These are phyloP conservation scores for Polytolypa hystricis DNA, from an alignment of 2,329 filamentous ascomycete genomes.

Conservation along the genomic window DNA sequence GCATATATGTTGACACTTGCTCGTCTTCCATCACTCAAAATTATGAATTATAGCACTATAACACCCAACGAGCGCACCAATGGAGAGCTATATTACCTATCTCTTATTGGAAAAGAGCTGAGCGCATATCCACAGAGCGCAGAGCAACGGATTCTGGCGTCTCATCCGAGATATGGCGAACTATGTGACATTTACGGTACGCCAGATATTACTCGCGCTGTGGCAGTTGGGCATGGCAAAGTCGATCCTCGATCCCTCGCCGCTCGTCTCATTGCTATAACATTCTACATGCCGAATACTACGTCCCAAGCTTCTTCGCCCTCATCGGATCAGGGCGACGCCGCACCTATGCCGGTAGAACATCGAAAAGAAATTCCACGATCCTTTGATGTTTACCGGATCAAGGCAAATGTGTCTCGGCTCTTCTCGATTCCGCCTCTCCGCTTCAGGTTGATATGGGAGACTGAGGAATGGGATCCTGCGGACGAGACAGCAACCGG, in stretches of 20 bases:
- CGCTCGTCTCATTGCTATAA: constrained; percentile 56
- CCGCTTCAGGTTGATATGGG: constrained; percentile 61
- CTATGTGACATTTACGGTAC: constrained; percentile 68
- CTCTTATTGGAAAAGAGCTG: constrained; percentile 69
- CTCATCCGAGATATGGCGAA: constrained; percentile 61
- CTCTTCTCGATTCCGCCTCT: constrained; percentile 57
- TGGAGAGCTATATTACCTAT: constrained; percentile 88
- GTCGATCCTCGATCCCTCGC: constrained; percentile 73
- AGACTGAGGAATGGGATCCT: constrained; percentile 84
- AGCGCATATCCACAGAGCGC: constrained; percentile 31
- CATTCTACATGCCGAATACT: constrained; percentile 42
- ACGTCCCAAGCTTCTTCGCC: constrained; percentile 7
- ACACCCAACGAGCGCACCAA: constrained; percentile 66
- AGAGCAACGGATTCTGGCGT: constrained; percentile 42
- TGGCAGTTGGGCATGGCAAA: constrained; percentile 18
- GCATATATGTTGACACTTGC: constrained; percentile 82
- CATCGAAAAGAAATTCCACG: constrained; percentile 52
- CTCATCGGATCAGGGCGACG: constrained; percentile 5
- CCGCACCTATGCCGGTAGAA: constrained; percentile 5
- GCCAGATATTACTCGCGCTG: constrained; percentile 50
- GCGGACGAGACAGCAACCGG: constrained; percentile 52
- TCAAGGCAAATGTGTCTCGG: constrained; percentile 66
- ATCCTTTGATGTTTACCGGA: constrained; percentile 66
- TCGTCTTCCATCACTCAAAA: constrained; percentile 55
- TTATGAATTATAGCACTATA: constrained; percentile 51